Evolutionary conservation across 2,329 filamentous ascomycete genomes (phyloP).

Genomic region (Keithomyces neogunnii): DNA sequence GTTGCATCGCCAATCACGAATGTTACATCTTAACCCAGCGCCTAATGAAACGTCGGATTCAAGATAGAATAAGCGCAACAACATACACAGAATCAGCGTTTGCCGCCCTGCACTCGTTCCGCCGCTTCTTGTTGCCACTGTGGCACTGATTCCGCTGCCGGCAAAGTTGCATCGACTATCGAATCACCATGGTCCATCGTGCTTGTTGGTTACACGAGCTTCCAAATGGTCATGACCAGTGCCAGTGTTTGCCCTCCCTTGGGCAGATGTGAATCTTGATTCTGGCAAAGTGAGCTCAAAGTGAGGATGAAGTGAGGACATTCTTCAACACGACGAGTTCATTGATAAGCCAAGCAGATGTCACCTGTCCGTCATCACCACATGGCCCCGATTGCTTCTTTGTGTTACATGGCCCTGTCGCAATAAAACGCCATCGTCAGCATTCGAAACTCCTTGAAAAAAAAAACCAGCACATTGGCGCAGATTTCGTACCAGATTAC

Average conservation of each 20-base stretch:
- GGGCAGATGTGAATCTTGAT: neutral
- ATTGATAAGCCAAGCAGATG: neutral
- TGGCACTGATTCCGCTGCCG: too few species aligned
- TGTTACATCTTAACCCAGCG: too few species aligned
- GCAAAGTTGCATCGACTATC: too few species aligned
- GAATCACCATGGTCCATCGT: neutral
- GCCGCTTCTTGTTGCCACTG: too few species aligned
- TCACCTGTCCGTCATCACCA: neutral
- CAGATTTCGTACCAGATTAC: neutral
- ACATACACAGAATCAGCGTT: too few species aligned
- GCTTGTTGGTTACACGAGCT: neutral
- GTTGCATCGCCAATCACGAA: too few species aligned
- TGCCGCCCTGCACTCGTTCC: too few species aligned
- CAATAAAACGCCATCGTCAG: neutral
- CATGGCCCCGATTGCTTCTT: neutral
- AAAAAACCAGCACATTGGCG: neutral
- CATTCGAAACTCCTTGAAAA: neutral
- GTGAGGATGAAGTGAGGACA: conserved; percentile 1
- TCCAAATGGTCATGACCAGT: neutral
- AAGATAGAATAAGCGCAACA: too few species aligned
- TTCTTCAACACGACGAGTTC: neutral
- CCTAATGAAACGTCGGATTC: too few species aligned
- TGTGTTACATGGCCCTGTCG: too few species aligned
- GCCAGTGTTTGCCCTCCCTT: neutral
- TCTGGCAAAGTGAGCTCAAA: neutral